These are phyloP conservation scores for Ceratobasidium sp. DNA, from an alignment of 1,284 basidiomycete genomes.

Conservation along the genomic window DNA sequence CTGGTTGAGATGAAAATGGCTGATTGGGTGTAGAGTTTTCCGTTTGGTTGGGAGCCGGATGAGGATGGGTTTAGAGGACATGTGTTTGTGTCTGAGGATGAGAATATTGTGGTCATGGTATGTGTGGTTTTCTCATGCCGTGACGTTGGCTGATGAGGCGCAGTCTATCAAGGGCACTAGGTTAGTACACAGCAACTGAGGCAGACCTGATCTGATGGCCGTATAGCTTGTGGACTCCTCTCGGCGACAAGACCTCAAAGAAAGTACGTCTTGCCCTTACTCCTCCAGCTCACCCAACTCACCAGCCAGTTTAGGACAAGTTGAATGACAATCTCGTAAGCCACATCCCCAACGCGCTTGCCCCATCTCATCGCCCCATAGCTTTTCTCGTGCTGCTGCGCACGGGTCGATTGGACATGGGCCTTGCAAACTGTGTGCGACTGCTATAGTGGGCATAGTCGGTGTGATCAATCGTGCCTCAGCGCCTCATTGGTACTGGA, in stretches of 20 bases:
- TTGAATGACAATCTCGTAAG: slow-evolving; percentile 88
- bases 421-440: slow-evolving; percentile 80
- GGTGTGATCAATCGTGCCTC: slow-evolving; percentile 85
- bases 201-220: background rate
- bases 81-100: slow-evolving; percentile 80
- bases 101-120: slow-evolving; percentile 80
- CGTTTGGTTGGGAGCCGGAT: slow-evolving; percentile 83
- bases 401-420: slow-evolving; percentile 91
- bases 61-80: slow-evolving; percentile 91
- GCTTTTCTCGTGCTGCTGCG: slow-evolving; percentile 97
- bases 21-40: slow-evolving; percentile 64
- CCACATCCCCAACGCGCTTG: background rate
- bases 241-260: slow-evolving; percentile 34
- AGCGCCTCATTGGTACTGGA: slow-evolving; percentile 86
- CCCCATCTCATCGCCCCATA: slow-evolving; percentile 8
- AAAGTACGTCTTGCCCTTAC: slow-evolving; percentile 19
- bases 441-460: slow-evolving; percentile 73
- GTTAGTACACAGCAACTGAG: background rate
- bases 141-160: slow-evolving; percentile 4
- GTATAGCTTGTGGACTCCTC: slow-evolving; percentile 23
- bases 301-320: slow-evolving; percentile 68
- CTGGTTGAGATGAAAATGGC: background rate
- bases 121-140: background rate
- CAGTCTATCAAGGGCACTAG: slow-evolving; percentile 37
- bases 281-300: background rate